These are phyloP conservation scores for Ceratocystis alfenasii DNA, from an alignment of 2,329 filamentous ascomycete species.

Conservation along the genomic window DNA sequence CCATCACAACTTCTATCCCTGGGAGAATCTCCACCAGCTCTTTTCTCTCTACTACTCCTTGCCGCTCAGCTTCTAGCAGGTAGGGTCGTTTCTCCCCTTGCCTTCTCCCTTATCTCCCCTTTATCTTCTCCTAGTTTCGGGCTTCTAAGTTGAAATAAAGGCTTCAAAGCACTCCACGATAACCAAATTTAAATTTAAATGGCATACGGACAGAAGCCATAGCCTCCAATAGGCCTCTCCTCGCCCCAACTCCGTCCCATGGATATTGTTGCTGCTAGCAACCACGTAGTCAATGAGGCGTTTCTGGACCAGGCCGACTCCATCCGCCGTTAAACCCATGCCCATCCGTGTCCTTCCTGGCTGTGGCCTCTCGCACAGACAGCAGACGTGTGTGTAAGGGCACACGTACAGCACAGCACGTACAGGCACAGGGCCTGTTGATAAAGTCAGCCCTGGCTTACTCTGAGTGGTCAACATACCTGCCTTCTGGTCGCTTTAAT, in stretches of 20 bases:
- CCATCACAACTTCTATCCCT: not conserved
- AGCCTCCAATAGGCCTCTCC: not conserved
- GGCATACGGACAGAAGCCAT: not conserved
- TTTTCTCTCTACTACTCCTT: not conserved
- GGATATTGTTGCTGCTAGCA: not conserved
- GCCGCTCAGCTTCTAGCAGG: not conserved
- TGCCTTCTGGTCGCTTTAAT: slow-evolving; percentile 1
- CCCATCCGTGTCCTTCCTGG: not conserved
- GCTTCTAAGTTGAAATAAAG: not conserved
- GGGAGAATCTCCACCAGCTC: not conserved
- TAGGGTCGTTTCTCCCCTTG: not conserved
- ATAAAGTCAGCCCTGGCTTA: not conserved
- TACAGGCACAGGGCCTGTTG: not conserved
- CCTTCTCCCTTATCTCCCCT: not conserved
- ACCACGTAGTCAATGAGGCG: not conserved
- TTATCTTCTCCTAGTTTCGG: not conserved
- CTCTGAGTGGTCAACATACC: not conserved
- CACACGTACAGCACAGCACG: not conserved
- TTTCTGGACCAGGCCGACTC: not conserved
- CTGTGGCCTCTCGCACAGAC: slow-evolving; percentile 8
- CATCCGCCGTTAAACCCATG: not conserved
- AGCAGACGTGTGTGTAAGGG: not conserved
- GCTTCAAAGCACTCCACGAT: not conserved
- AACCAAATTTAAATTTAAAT: not conserved
- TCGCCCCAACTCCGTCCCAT: not conserved